These are phyloP conservation scores for Arachis stenosperma DNA, from an alignment of 306 rosid genomes.

Conservation along the genomic window DNA sequence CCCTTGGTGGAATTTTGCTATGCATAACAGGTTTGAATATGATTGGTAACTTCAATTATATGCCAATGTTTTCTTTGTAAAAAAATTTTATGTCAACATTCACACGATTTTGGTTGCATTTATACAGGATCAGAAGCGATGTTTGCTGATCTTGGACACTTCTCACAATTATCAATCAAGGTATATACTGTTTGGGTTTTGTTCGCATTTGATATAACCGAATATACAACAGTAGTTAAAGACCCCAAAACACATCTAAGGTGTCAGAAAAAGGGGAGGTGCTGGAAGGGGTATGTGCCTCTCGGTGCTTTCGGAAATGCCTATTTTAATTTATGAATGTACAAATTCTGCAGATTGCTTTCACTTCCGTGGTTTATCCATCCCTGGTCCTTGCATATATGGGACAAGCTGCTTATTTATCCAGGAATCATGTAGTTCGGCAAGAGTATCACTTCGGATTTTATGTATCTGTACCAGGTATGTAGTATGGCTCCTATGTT, in stretches of 20 bases:
- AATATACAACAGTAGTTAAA: background rate
- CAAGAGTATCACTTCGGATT: conserved; percentile 59
- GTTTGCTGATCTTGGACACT: conserved; percentile 99
- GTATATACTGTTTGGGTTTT: conserved; percentile 50
- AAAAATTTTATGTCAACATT: conserved; percentile 18
- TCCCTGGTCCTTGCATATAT: conserved; percentile 89
- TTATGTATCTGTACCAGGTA: conserved; percentile 95
- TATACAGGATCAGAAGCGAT: conserved; percentile 91
- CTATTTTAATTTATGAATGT: conserved; percentile 38
- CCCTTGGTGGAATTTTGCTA: conserved; percentile 92
- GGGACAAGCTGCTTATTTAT: conserved; percentile 98
- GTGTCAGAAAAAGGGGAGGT: background rate
- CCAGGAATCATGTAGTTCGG: conserved; percentile 52
- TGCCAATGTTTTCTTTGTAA: background rate
- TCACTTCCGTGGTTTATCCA: conserved; percentile 93
- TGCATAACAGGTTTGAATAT: conserved; percentile 75
- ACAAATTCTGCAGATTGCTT: conserved; percentile 79
- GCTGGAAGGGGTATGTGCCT: background rate
- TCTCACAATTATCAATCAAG: conserved; percentile 87
- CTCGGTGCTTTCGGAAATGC: background rate
- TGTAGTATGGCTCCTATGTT: conserved; percentile 33
- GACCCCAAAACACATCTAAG: background rate
- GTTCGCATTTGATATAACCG: conserved; percentile 3
- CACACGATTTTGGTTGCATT: conserved; percentile 28
- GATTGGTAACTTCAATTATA: conserved; percentile 29